Evolutionary conservation across 306 rosid species (phyloP).

Genomic region (Cicer arietinum): DNA sequence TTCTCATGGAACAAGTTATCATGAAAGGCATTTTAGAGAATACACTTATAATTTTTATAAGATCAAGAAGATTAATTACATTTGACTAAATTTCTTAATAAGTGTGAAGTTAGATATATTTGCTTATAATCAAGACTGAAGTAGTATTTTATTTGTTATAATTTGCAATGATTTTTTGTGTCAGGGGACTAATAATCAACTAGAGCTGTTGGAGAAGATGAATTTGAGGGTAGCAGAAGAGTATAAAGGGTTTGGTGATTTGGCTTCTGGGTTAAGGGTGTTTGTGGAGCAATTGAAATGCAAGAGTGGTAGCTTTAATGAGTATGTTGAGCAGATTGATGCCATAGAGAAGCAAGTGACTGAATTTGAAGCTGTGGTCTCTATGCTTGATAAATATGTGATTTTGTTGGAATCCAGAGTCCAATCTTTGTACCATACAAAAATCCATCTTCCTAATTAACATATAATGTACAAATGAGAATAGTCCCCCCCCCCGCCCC

Average conservation of each 20-base stretch:
- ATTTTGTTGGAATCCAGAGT: constrained; percentile 74
- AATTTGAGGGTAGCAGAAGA: constrained; percentile 79
- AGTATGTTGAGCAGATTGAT: constrained; percentile 73
- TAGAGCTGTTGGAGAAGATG: constrained; percentile 90
- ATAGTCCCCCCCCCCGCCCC: background rate
- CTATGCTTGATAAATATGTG: constrained; percentile 80
- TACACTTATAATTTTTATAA: too few species aligned
- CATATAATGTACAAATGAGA: constrained; percentile 1
- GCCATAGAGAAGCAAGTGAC: constrained; percentile 81
- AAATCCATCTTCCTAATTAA: constrained; percentile 49
- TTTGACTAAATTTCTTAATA: too few species aligned
- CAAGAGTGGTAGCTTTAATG: constrained; percentile 76
- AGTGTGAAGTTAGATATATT: too few species aligned
- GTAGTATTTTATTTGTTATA: constrained; percentile 8
- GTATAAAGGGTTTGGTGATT: constrained; percentile 78
- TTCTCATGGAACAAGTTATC: too few species aligned
- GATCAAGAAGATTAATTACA: too few species aligned
- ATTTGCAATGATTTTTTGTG: background rate
- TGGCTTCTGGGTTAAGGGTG: constrained; percentile 88
- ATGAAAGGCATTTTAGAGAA: too few species aligned
- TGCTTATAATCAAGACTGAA: too few species aligned
- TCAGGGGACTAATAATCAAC: constrained; percentile 81
- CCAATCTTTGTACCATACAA: constrained; percentile 53
- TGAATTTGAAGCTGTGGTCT: constrained; percentile 84
- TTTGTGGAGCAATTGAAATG: constrained; percentile 85